Evolutionary conservation across 371 early-diverging fungal genomes (phyloP), one percentile per base, ranked within the genome.

Genomic region (Mucor mucedo): DNA sequence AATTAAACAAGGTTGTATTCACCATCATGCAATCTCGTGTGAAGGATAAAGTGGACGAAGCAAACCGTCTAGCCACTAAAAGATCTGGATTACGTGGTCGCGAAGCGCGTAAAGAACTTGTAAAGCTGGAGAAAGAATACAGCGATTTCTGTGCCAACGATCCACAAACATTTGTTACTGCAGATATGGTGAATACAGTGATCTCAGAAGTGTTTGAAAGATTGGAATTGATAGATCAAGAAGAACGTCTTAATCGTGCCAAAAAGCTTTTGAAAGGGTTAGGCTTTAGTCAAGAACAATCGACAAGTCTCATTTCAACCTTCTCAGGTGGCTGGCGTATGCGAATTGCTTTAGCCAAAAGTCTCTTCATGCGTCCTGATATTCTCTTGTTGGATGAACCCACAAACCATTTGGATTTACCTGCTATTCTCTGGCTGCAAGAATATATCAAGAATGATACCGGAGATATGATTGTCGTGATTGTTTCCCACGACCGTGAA

Each of bases 271-370:
- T 89, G 35, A 63, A 55, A 9, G 89, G 90, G 52, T 71, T 90
- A 13, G 90, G 90, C 2, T 90, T 90, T 57, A 69, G 70, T n/a
- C 63, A 79, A 10, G 69, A 76, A 5, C 74, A 81, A 45, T 69
- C 77, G 14, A 66, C 62, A 2, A 30, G 70, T n/a, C 65, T 77
- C 3, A 75, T 88, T 42, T 72, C 79, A 8, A 71, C 76, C 29
- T 85, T 94, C 55, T 90, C 91, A 27, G 96, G 97, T 58, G 97
- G 97, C 16, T 96, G 96, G 97, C 82, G 87, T 52, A 94, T 94
- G 85, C 81, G 93, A 38, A 87, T 92, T 27, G 88, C 94, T 5
- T 77, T 97, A 9, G 95, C 95, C 2, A 86, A 87, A 57, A 93
- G 94, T 11, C 70, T 96, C 38, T 91, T 91, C 68, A 66, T 89